phyloP scores from a whole-genome alignment of 2,329 filamentous ascomycete species.

The Trematosphaeria pertusa region DNA sequence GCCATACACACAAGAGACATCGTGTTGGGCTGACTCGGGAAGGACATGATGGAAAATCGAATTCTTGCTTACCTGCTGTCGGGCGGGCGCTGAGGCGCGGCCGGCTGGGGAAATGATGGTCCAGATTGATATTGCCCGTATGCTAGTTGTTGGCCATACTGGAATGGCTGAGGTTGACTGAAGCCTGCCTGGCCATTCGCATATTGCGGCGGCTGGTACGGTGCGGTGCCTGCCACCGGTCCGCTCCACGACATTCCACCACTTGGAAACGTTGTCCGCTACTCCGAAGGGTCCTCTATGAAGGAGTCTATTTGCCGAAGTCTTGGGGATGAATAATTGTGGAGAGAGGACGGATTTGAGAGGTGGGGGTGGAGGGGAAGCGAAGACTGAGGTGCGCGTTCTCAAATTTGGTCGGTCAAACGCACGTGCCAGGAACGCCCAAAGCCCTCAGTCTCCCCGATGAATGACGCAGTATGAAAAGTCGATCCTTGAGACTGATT shows the following conservation, averaged over 20 bases:
- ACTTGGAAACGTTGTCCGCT: conserved; percentile 8
- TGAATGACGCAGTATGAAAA: too few species aligned
- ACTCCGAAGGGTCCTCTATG: too few species aligned
- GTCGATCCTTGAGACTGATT: too few species aligned
- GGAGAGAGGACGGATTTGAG: background rate
- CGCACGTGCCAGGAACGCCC: conserved; percentile 43
- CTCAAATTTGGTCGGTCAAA: conserved; percentile 34
- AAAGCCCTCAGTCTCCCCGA: too few species aligned
- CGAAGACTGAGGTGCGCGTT: conserved; percentile 25
- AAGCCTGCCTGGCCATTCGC: conserved; percentile 34
- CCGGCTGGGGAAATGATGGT: conserved; percentile 28
- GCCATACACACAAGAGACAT: too few species aligned
- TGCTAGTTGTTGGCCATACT: conserved; percentile 39
- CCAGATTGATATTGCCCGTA: conserved; percentile 41
- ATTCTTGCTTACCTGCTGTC: conserved; percentile 47
- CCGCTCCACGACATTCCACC: conserved; percentile 47
- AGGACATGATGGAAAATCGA: too few species aligned
- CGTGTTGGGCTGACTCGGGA: too few species aligned
- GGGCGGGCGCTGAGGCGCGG: conserved; percentile 32
- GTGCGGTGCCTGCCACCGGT: conserved; percentile 38
- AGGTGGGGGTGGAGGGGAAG: background rate
- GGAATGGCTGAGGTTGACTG: conserved; percentile 34
- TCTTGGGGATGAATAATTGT: background rate
- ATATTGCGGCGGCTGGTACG: conserved; percentile 43
- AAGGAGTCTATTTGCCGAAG: too few species aligned